Evolutionary conservation across 495 filamentous ascomycete species (phyloP).

Genomic region (Trichocladium antarcticum): DNA sequence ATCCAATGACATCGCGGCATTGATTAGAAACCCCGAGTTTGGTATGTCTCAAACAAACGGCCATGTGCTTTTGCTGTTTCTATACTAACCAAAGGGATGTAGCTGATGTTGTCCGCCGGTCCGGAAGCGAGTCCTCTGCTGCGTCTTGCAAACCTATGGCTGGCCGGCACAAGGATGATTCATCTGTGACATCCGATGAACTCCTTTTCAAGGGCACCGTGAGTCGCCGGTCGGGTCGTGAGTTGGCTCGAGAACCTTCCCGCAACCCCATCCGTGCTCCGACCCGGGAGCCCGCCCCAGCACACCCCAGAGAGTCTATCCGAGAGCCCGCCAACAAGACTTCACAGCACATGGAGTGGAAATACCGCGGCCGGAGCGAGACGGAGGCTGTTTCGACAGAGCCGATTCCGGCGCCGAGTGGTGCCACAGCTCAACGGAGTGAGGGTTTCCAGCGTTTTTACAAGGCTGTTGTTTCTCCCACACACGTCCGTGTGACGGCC

Average conservation of each 20-base stretch:
- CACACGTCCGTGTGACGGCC: constrained; percentile 46
- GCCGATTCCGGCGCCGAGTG: constrained; percentile 38
- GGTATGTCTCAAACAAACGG: constrained; percentile 17
- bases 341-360: constrained; percentile 25
- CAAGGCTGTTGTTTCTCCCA: constrained; percentile 44
- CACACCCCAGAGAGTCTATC: no score
- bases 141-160: neutral
- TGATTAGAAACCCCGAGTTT: constrained; percentile 24
- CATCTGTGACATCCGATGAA: constrained; percentile 21
- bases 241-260: constrained; percentile 2
- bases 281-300: neutral
- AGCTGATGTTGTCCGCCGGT: constrained; percentile 22
- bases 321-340: constrained; percentile 1
- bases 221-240: constrained; percentile 14
- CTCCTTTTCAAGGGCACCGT: constrained; percentile 23
- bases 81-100: neutral
- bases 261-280: neutral
- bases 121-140: constrained; percentile 13
- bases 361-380: constrained; percentile 32
- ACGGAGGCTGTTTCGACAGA: constrained; percentile 26
- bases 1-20: constrained; percentile 4
- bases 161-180: constrained; percentile 20
- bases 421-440: constrained; percentile 33
- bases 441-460: constrained; percentile 48
- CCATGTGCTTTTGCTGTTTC: neutral